Conservation (phyloP, 495 filamentous ascomycete species). For the Rusavskia elegans region DNA sequence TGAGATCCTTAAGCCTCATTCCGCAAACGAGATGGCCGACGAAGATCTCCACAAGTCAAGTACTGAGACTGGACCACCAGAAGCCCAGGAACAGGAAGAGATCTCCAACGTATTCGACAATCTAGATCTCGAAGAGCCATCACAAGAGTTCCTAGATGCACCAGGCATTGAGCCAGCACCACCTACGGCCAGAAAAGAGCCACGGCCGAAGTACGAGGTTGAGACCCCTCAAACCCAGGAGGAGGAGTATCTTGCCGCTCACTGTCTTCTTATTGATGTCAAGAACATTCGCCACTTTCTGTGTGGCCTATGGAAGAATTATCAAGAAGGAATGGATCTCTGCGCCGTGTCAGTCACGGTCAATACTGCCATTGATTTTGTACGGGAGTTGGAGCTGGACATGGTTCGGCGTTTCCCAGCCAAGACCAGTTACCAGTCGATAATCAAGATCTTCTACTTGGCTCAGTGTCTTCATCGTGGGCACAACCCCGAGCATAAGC, state of each 20-base stretch:
- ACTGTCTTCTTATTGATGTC: constrained; percentile 10
- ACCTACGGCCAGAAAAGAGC: neutral
- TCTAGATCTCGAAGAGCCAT: constrained; percentile 22
- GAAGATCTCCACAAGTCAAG: too few species aligned
- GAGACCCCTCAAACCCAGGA: constrained; percentile 14
- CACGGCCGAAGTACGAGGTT: constrained; percentile 18
- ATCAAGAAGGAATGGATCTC: constrained; percentile 18
- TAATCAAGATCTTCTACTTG: constrained; percentile 14
- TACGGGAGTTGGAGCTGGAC: constrained; percentile 20
- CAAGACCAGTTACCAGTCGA: constrained; percentile 10
- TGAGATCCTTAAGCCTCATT: constrained; percentile 16
- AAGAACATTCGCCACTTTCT: constrained; percentile 9
- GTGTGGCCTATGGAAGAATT: constrained; percentile 11
- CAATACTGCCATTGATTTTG: constrained; percentile 26
- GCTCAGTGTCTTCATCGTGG: constrained; percentile 13
- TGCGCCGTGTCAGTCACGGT: constrained; percentile 21
- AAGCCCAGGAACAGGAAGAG: neutral
- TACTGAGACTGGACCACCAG: too few species aligned
- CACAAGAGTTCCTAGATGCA: constrained; percentile 19
- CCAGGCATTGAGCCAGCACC: constrained; percentile 12
- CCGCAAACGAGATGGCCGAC: neutral
- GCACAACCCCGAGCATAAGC: constrained; percentile 3
- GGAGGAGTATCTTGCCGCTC: constrained; percentile 11
- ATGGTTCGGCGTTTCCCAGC: constrained; percentile 13
- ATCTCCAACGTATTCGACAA: constrained; percentile 16